Conservation (phyloP, 2,329 filamentous ascomycete species). For the Stagonosporopsis tanaceti region DNA sequence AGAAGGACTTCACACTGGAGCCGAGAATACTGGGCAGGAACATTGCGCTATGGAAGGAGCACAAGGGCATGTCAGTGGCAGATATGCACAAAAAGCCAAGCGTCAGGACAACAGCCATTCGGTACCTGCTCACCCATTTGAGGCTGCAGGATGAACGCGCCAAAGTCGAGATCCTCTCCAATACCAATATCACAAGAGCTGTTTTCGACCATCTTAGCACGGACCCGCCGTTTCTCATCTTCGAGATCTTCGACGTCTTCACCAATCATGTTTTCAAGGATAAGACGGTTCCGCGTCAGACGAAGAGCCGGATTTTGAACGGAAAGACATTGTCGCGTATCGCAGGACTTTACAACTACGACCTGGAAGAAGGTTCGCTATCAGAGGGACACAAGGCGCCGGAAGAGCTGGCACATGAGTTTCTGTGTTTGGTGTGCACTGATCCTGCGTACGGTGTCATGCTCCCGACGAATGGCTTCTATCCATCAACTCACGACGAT, state of each 20-base stretch:
- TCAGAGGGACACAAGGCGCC: constrained; percentile 62
- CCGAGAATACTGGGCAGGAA: constrained; percentile 78
- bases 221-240: constrained; percentile 77
- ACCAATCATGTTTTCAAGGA: constrained; percentile 78
- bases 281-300: constrained; percentile 72
- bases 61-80: constrained; percentile 63
- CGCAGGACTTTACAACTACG: constrained; percentile 46
- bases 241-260: constrained; percentile 76
- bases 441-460: constrained; percentile 76
- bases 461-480: constrained; percentile 81
- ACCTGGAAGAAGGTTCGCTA: constrained; percentile 58
- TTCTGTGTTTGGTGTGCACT: constrained; percentile 79
- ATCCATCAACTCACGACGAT: constrained; percentile 73
- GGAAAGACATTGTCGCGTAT: constrained; percentile 76
- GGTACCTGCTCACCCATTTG: constrained; percentile 80
- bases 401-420: constrained; percentile 74
- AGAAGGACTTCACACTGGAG: constrained; percentile 77
- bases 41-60: constrained; percentile 70
- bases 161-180: constrained; percentile 83
- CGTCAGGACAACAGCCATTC: constrained; percentile 81
- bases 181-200: constrained; percentile 71
- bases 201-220: constrained; percentile 79
- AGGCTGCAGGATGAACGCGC: constrained; percentile 78
- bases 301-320: constrained; percentile 79
- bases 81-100: constrained; percentile 74